Percentiles rank a stretch among this genome's conserved stretches.
These are phyloP conservation scores for Eutrema yunnanense DNA, from an alignment of 345 rosid species.

Conservation along the genomic window DNA sequence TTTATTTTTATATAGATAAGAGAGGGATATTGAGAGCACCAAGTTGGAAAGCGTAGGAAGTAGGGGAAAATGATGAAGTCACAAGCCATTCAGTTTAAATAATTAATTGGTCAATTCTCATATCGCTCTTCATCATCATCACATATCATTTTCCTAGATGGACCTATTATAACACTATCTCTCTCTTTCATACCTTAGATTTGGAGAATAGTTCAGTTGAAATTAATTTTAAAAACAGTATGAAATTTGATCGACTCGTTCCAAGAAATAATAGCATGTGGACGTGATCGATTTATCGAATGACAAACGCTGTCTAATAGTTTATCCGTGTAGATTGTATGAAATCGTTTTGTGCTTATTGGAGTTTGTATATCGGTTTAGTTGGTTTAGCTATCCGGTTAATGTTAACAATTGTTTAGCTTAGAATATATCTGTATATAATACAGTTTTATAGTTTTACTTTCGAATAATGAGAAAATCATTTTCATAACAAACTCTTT, in stretches of 20 bases:
- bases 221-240: background rate
- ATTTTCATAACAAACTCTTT: no score
- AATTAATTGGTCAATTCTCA: conserved; percentile 11
- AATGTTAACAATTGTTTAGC: no score
- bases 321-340: background rate
- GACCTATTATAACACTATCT: conserved; percentile 23
- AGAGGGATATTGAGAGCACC: conserved; percentile 18
- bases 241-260: background rate
- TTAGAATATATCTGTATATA: no score
- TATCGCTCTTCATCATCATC: conserved; percentile 25
- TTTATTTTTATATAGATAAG: background rate
- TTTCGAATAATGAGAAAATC: no score
- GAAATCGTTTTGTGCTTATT: background rate
- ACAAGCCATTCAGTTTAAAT: conserved; percentile 20
- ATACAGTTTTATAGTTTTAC: no score
- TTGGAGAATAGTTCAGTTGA: background rate
- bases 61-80: conserved; percentile 25
- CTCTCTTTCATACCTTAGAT: conserved; percentile 13
- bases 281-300: background rate
- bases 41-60: conserved; percentile 23
- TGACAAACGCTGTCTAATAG: background rate
- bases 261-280: background rate
- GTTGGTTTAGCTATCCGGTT: no score
- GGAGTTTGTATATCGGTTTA: no score
- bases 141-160: conserved; percentile 29